phyloP scores from a whole-genome alignment of 2,329 filamentous ascomycete genomes.

The Bipolaris gigantea region DNA sequence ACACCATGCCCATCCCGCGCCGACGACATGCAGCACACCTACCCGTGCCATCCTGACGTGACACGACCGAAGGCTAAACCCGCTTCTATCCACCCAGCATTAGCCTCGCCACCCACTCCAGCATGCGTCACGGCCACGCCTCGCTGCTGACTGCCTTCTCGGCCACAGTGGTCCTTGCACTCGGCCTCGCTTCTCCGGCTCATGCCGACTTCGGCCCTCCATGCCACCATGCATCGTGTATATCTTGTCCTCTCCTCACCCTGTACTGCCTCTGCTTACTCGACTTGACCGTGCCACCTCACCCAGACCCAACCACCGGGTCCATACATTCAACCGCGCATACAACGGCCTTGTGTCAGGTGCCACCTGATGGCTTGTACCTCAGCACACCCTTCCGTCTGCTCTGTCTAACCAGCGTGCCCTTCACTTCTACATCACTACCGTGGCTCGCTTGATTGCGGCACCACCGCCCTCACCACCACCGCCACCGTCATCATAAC shows the following conservation, averaged over 20 bases:
- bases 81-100: neutral
- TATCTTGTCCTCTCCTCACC: slow-evolving; percentile 19
- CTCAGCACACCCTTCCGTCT: slow-evolving; percentile 9
- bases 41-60: slow-evolving; percentile 22
- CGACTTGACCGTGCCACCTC: slow-evolving; percentile 33
- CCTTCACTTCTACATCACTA: slow-evolving; percentile 5
- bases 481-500: neutral
- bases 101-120: slow-evolving; percentile 7
- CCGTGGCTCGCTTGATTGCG: slow-evolving; percentile 5
- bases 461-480: neutral
- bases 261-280: slow-evolving; percentile 11
- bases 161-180: neutral
- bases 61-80: slow-evolving; percentile 23
- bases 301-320: slow-evolving; percentile 40
- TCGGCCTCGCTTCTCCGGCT: slow-evolving; percentile 8
- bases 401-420: neutral
- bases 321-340: slow-evolving; percentile 31
- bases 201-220: slow-evolving; percentile 18
- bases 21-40: neutral
- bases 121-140: neutral
- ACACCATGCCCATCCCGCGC: neutral
- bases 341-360: slow-evolving; percentile 35
- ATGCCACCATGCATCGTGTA: slow-evolving; percentile 30
- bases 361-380: slow-evolving; percentile 35
- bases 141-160: neutral